Conservation (phyloP, 768 basidiomycete species). For the Coprinopsis cinerea region DNA sequence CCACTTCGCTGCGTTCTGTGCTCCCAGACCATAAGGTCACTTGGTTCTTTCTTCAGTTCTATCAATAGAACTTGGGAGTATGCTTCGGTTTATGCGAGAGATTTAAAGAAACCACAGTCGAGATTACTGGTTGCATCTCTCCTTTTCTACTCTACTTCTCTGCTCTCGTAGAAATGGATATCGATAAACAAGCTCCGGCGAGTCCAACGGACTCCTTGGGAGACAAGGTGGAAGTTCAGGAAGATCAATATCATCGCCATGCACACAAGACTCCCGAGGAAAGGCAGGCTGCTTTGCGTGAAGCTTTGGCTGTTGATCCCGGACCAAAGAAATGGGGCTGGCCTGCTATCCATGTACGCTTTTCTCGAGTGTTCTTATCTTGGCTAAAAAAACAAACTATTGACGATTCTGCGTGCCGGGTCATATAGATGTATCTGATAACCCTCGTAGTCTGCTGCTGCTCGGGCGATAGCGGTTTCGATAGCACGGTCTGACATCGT, state of each 20-base stretch:
- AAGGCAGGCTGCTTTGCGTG: slow-evolving; percentile 32
- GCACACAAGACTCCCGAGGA: slow-evolving; percentile 30
- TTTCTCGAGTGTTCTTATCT: neutral
- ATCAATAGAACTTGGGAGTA: slow-evolving; percentile 2
- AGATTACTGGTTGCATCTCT: neutral
- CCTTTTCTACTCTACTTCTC: neutral
- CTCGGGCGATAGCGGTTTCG: slow-evolving; percentile 48
- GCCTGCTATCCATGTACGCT: slow-evolving; percentile 32
- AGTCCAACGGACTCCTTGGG: slow-evolving; percentile 15
- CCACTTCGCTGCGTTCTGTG: neutral
- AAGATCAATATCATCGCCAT: slow-evolving; percentile 7
- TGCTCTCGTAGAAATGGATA: neutral
- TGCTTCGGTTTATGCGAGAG: neutral
- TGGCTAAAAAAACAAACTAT: neutral
- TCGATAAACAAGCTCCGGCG: neutral
- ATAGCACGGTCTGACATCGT: slow-evolving; percentile 37
- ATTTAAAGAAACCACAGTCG: neutral
- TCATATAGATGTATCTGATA: slow-evolving; percentile 36
- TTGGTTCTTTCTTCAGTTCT: neutral
- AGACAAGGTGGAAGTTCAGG: slow-evolving; percentile 17
- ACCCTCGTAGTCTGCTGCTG: slow-evolving; percentile 44
- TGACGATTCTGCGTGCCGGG: too few species aligned
- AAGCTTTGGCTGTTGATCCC: slow-evolving; percentile 36
- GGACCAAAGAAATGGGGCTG: slow-evolving; percentile 31
- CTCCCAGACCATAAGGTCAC: neutral